Percentiles rank a stretch among this genome's conserved stretches.
phyloP scores from a whole-genome alignment of 176 grass and related monocot genomes.

The Rhipidocladum racemiflorum region DNA sequence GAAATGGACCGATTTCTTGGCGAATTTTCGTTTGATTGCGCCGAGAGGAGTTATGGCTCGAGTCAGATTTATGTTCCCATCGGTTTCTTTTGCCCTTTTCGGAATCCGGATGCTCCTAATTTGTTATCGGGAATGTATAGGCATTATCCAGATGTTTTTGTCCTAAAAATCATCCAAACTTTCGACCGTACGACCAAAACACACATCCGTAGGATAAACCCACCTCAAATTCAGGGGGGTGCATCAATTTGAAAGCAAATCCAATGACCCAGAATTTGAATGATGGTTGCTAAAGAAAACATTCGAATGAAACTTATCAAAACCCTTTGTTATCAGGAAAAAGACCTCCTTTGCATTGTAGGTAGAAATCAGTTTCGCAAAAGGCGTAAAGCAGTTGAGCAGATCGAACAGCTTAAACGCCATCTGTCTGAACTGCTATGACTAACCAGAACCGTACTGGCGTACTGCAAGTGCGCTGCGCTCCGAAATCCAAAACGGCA shows the following conservation, averaged over 20 bases:
- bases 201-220: too few relatives aligned
- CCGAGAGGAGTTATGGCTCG: not conserved
- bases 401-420: not conserved
- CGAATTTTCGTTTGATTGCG: not conserved
- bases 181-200: too few relatives aligned
- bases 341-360: not conserved
- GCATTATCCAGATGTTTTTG: too few relatives aligned
- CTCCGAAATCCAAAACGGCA: not conserved
- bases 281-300: too few relatives aligned
- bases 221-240: too few relatives aligned
- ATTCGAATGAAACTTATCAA: too few relatives aligned
- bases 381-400: not conserved
- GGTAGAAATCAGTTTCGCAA: not conserved
- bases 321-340: not conserved
- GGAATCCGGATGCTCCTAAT: not conserved
- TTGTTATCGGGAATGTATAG: too few relatives aligned
- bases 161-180: too few relatives aligned
- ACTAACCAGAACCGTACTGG: not conserved
- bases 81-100: not conserved
- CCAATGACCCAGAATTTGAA: too few relatives aligned
- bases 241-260: too few relatives aligned
- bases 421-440: not conserved
- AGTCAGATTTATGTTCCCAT: conserved; percentile 16
- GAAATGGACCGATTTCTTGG: not conserved
- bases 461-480: not conserved